A percentile compares a stretch with the other conserved stretches of the same genome.
Conservation (phyloP, 2,329 filamentous ascomycete species). For the Nemania sp. region DNA sequence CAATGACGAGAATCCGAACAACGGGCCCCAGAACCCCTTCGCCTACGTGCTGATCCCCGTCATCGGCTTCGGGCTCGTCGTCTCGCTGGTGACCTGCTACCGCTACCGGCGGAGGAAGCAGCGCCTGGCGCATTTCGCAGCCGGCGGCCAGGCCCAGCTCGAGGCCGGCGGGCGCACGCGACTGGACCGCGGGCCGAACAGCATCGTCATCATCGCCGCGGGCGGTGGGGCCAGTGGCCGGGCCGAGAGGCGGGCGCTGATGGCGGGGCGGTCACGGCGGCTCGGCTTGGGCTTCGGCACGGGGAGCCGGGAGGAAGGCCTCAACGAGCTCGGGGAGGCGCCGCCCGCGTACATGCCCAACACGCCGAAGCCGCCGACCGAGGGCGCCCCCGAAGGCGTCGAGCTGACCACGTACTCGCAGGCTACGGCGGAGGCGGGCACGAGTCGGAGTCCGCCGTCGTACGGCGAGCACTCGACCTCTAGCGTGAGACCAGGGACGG, state of each 20-base stretch:
- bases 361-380: conserved; percentile 23
- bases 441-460: conserved; percentile 26
- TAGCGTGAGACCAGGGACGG: background rate
- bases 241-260: conserved; percentile 19
- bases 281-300: conserved; percentile 26
- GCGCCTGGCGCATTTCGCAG: conserved; percentile 26
- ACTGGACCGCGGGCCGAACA: conserved; percentile 4
- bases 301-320: conserved; percentile 38
- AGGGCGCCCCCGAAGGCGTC: conserved; percentile 24
- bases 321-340: conserved; percentile 43
- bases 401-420: conserved; percentile 24
- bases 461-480: conserved; percentile 12
- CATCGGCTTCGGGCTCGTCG: conserved; percentile 33
- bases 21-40: conserved; percentile 27
- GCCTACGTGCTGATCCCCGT: conserved; percentile 39
- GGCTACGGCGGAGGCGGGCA: conserved; percentile 19
- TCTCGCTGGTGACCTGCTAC: conserved; percentile 34
- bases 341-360: conserved; percentile 40
- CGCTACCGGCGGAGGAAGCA: conserved; percentile 33
- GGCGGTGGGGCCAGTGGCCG: conserved; percentile 14
- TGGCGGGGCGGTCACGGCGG: conserved; percentile 13
- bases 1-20: conserved; percentile 5
- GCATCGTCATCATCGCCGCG: conserved; percentile 10
- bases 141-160: conserved; percentile 20
- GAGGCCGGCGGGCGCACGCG: conserved; percentile 33